Base-by-base conservation (phyloP, 1,284 basidiomycete species). In the Apiotrichum siamense region DNA sequence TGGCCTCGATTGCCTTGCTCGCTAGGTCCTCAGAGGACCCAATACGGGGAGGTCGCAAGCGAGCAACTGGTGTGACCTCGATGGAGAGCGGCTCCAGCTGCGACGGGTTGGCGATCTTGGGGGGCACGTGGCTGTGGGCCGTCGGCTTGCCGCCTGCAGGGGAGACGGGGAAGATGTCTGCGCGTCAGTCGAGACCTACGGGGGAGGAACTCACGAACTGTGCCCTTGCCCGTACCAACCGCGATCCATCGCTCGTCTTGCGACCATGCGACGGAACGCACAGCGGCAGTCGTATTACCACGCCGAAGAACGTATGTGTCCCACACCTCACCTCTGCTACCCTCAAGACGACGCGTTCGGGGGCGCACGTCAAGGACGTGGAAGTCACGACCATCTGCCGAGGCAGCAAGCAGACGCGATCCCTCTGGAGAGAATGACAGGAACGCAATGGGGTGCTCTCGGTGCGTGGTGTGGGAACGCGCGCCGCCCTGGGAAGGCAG, bases 161-260 rank as follows among this genome's bases (percentile, higher is more conserved):
- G 62, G 86, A 84, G 20, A 85, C 76, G 10, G 85, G 81, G 65
- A 87, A 91, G 0, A 90, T 72, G 72, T 92, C 86, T 36, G 83
- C 17, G 11, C 15, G 47, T 43, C 12, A 27, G 15, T 11, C 29
- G n/a, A 11, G 23, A 3, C 3, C 2, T 15, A 2, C 5, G 13
- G 20, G 20, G 6, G 27, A 18, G 23, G 21, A 2, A 70, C 74
- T 69, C 56, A 75, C 74, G 77, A 24, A 76, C 60, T 0, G 77
- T 78, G 0, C 77, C 75, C 41, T 68, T 69, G 23, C 61, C 66
- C 0, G 77, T 88, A 2, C 80, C 81, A 27, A 90, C 73, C 0
- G 82, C 85, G 6, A 85, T 72, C 83, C 86, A 90, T 25, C 83
- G 73, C 20, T 82, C 83, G 60, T 87, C 85, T 0, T 69, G 62